Conservation (phyloP, 148 eudicot genomes). For the Pouteria glomerata region DNA sequence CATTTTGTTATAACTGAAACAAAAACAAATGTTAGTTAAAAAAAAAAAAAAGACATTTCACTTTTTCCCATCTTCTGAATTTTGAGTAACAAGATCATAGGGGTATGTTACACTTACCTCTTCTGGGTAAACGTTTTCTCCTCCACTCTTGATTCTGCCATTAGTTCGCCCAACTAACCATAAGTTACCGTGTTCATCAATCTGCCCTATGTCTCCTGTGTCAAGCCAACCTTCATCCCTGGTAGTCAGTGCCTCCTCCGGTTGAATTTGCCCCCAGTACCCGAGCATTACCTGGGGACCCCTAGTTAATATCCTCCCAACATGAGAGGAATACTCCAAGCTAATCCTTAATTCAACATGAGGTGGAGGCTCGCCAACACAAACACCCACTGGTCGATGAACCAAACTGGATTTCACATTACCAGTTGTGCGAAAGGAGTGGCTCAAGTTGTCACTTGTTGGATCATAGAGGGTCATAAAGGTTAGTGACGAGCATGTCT, state of each 20-base stretch:
- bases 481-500: conserved; percentile 86
- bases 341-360: conserved; percentile 58
- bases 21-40: background rate
- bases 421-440: conserved; percentile 8
- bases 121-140: conserved; percentile 91
- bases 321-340: conserved; percentile 31
- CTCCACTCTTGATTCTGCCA: conserved; percentile 90
- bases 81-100: background rate
- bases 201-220: conserved; percentile 80
- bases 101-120: conserved; percentile 40
- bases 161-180: conserved; percentile 87
- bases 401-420: conserved; percentile 1
- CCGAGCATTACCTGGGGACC: conserved; percentile 85
- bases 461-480: conserved; percentile 73
- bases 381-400: conserved; percentile 37
- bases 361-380: conserved; percentile 94
- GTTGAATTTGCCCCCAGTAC: conserved; percentile 60
- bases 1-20: background rate
- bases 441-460: conserved; percentile 13
- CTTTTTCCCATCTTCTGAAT: no score
- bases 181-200: conserved; percentile 62
- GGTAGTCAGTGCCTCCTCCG: conserved; percentile 8
- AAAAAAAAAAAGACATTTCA: no score
- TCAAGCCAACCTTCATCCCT: conserved; percentile 66
- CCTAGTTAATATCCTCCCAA: conserved; percentile 74